phyloP scores from a whole-genome alignment of 805 yeast genomes.

The Ogataea salicorniae region DNA sequence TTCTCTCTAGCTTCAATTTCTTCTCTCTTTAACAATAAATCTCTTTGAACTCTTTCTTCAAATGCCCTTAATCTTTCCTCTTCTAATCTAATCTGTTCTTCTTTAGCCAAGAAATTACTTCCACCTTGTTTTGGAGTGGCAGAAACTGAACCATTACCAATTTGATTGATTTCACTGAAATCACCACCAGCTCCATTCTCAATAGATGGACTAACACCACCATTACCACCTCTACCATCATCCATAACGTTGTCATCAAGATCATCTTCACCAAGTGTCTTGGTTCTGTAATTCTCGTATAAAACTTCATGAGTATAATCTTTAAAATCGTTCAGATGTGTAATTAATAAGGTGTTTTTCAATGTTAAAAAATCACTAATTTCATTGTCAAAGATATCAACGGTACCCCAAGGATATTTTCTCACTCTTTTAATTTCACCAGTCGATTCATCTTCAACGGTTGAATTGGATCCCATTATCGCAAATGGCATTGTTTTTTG shows the following conservation, averaged over 20 bases:
- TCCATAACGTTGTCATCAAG: conserved; percentile 4
- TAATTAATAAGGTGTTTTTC: conserved; percentile 72
- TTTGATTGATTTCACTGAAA: neutral
- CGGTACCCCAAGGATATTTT: conserved; percentile 64
- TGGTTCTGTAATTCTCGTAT: conserved; percentile 87
- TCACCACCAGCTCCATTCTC: conserved; percentile 1
- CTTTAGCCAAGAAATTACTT: conserved; percentile 40
- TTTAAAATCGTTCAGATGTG: conserved; percentile 83
- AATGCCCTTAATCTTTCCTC: conserved; percentile 83
- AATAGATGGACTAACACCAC: neutral
- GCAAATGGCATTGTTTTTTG: conserved; percentile 57
- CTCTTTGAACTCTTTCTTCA: conserved; percentile 87
- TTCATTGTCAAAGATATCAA: conserved; percentile 56
- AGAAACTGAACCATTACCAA: conserved; percentile 1
- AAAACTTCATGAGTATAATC: conserved; percentile 82
- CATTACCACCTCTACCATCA: conserved; percentile 5
- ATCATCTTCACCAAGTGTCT: conserved; percentile 26
- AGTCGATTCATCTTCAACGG: conserved; percentile 29
- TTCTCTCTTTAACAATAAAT: conserved; percentile 70
- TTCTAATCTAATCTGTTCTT: conserved; percentile 83
- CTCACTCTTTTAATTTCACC: conserved; percentile 44
- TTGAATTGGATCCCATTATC: conserved; percentile 52
- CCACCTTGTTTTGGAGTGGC: neutral
- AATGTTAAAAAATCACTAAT: conserved; percentile 75
- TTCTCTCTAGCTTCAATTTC: conserved; percentile 81